A percentile compares a stretch with the other conserved stretches of the same genome.
Evolutionary conservation across 345 rosid species (phyloP).

Genomic region (Gossypium sturtianum): DNA sequence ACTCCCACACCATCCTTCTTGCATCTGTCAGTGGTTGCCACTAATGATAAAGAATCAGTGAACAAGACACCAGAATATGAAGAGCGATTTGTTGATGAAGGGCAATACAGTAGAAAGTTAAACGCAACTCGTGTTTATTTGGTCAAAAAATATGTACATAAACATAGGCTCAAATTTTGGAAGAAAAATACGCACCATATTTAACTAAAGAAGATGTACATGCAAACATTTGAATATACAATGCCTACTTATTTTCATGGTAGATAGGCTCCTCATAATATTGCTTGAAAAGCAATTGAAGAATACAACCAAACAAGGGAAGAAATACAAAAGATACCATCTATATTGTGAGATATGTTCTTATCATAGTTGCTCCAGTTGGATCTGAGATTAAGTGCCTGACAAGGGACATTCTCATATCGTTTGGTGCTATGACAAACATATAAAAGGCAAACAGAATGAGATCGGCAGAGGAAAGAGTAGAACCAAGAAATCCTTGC

Average conservation of each 20-base stretch:
- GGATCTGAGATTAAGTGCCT: constrained; percentile 83
- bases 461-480: constrained; percentile 77
- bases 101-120: not conserved
- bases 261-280: constrained; percentile 6
- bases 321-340: not conserved
- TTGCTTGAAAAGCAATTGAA: constrained; percentile 5
- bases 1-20: not conserved
- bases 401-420: constrained; percentile 64
- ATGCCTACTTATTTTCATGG: not conserved
- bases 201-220: not conserved
- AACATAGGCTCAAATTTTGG: not conserved
- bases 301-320: constrained; percentile 8
- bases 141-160: not conserved
- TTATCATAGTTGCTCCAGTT: constrained; percentile 84
- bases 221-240: not conserved
- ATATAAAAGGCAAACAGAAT: constrained; percentile 71
- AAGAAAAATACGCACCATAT: not conserved
- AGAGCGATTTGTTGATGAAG: not conserved
- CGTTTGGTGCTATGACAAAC: constrained; percentile 79
- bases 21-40: not conserved
- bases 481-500: constrained; percentile 89
- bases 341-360: constrained; percentile 53
- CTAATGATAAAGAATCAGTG: not conserved
- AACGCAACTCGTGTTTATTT: not conserved
- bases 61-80: not conserved